Conservation (phyloP, 768 basidiomycete genomes). For the Leccinum subgranulosum region DNA sequence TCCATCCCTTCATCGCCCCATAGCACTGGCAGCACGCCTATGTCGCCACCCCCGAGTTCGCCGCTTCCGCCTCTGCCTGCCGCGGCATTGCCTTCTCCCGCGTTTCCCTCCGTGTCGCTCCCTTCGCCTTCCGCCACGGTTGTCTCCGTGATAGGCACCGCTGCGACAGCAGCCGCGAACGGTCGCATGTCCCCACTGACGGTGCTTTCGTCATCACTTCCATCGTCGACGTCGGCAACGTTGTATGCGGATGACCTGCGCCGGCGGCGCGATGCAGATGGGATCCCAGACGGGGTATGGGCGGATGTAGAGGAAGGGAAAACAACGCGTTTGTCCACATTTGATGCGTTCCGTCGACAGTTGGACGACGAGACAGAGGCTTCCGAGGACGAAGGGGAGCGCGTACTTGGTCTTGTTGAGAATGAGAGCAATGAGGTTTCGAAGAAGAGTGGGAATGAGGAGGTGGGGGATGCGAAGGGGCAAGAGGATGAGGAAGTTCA, state of each 20-base stretch:
- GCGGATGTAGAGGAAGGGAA: slow-evolving; percentile 15
- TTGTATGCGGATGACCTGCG: not conserved
- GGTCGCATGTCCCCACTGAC: slow-evolving; percentile 18
- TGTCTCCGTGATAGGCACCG: not conserved
- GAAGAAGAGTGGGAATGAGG: not conserved
- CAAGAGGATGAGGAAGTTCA: slow-evolving; percentile 24
- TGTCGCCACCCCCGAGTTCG: slow-evolving; percentile 25
- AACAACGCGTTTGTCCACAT: slow-evolving; percentile 23
- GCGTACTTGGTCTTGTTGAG: not conserved
- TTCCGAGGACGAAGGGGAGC: slow-evolving; percentile 12
- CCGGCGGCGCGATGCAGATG: not conserved
- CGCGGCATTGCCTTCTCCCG: slow-evolving; percentile 14
- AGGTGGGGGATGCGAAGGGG: not conserved
- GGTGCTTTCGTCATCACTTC: slow-evolving; percentile 9
- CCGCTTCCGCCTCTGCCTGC: slow-evolving; percentile 21
- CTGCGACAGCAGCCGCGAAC: slow-evolving; percentile 14
- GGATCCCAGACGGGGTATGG: not conserved
- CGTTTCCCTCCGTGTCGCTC: not conserved
- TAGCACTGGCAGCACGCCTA: slow-evolving; percentile 1
- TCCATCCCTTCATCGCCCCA: slow-evolving; percentile 1
- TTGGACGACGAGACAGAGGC: slow-evolving; percentile 8
- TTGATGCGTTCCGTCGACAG: slow-evolving; percentile 24
- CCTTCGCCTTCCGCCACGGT: not conserved
- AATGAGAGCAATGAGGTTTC: slow-evolving; percentile 1
- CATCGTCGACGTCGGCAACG: not conserved